These are phyloP conservation scores for Crepidotus variabilis DNA, from an alignment of 768 basidiomycete species.

Conservation along the genomic window DNA sequence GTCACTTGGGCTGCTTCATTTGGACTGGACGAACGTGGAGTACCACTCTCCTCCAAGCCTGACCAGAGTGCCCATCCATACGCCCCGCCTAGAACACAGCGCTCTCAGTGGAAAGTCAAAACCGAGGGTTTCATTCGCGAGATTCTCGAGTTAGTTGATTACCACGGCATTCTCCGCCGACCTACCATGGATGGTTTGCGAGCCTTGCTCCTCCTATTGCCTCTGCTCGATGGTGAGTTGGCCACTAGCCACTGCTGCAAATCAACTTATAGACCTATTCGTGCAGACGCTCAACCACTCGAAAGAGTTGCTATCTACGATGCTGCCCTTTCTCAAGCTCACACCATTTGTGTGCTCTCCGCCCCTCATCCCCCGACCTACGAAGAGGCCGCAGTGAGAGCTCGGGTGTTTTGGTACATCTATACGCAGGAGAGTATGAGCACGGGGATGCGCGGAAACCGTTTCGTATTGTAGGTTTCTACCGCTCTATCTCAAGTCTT, in stretches of 20 bases:
- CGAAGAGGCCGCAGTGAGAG: constrained; percentile 62
- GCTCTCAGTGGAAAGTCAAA: constrained; percentile 45
- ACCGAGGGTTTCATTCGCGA: constrained; percentile 72
- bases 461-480: constrained; percentile 66
- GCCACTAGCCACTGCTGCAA: neutral
- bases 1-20: constrained; percentile 90
- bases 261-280: neutral
- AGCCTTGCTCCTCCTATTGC: constrained; percentile 72
- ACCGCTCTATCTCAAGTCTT: no score
- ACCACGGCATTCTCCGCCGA: constrained; percentile 71
- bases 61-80: constrained; percentile 18
- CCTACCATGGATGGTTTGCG: constrained; percentile 88
- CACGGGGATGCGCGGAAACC: constrained; percentile 80
- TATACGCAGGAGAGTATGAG: constrained; percentile 82
- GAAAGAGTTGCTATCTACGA: constrained; percentile 70
- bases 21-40: constrained; percentile 78
- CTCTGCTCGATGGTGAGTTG: constrained; percentile 77
- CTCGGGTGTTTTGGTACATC: constrained; percentile 88
- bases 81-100: constrained; percentile 26
- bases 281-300: constrained; percentile 39
- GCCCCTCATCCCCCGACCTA: constrained; percentile 28
- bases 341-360: constrained; percentile 63
- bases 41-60: constrained; percentile 29
- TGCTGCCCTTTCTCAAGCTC: constrained; percentile 77
- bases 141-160: constrained; percentile 76